Evolutionary conservation across 306 rosid genomes (phyloP).

Genomic region (Fragaria nilgerrensis): DNA sequence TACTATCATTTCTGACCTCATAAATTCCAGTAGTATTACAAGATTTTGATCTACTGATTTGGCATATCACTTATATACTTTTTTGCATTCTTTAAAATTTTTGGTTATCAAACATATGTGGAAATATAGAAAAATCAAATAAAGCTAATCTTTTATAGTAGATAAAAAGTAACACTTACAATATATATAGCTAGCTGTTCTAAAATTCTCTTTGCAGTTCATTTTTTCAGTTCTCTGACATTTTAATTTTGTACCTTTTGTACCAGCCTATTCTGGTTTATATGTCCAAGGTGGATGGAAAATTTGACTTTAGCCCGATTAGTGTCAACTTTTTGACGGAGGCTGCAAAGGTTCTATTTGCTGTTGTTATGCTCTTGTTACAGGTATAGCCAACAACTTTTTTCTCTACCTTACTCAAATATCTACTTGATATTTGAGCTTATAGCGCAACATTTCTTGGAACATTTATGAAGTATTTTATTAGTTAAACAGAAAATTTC

Average conservation of each 20-base stretch:
- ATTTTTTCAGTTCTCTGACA: slow-evolving; percentile 17
- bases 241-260: slow-evolving; percentile 21
- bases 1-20: background rate
- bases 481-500: slow-evolving; percentile 1
- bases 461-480: background rate
- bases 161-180: background rate
- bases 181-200: background rate
- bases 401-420: slow-evolving; percentile 10
- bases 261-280: slow-evolving; percentile 95
- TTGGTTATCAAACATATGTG: background rate
- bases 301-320: slow-evolving; percentile 92
- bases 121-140: background rate
- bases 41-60: background rate
- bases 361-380: slow-evolving; percentile 78
- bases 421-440: background rate
- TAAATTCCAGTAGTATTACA: background rate
- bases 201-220: background rate
- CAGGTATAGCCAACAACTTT: slow-evolving; percentile 54
- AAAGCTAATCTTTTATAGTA: background rate
- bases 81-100: background rate
- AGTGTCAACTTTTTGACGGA: slow-evolving; percentile 98
- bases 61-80: background rate
- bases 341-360: slow-evolving; percentile 81
- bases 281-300: slow-evolving; percentile 99
- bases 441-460: slow-evolving; percentile 7